phyloP scores from a whole-genome alignment of 2,329 filamentous ascomycete species.

The Talaromyces sp. region DNA sequence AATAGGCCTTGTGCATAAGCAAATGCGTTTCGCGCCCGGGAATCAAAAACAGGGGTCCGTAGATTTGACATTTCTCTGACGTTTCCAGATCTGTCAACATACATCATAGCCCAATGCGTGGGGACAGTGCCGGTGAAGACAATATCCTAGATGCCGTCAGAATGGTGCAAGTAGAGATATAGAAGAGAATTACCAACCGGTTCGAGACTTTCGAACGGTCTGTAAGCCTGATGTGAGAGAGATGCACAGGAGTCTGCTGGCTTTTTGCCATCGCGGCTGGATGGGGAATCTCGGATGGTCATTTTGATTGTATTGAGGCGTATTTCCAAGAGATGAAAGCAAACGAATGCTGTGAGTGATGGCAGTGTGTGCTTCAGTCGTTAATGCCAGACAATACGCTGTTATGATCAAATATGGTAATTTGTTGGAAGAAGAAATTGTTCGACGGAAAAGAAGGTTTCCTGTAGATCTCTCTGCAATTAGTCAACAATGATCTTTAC shows the following conservation, averaged over 20 bases:
- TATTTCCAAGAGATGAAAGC: background rate
- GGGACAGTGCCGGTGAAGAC: slow-evolving; percentile 12
- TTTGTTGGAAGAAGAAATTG: background rate
- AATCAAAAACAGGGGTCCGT: background rate
- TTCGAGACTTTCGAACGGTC: slow-evolving; percentile 10
- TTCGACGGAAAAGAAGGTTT: background rate
- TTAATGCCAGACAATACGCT: background rate
- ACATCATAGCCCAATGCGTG: slow-evolving; percentile 14
- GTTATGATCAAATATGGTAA: background rate
- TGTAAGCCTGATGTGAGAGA: background rate
- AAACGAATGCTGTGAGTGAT: background rate
- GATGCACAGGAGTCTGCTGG: background rate
- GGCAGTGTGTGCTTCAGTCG: background rate
- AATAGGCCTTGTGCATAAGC: background rate
- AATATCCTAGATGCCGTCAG: slow-evolving; percentile 3
- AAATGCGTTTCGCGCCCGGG: slow-evolving; percentile 7
- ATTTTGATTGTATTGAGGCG: background rate
- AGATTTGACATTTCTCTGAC: slow-evolving; percentile 16
- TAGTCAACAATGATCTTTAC: background rate
- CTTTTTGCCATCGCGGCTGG: background rate
- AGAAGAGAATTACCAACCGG: slow-evolving; percentile 2
- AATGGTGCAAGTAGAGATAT: too few species aligned
- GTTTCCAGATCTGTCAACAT: slow-evolving; percentile 10
- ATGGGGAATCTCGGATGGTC: slow-evolving; percentile 1
- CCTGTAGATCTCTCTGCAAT: background rate